Percentiles rank a stretch among this genome's conserved stretches.
These are phyloP conservation scores for Yamadazyma sp. DNA, from an alignment of 1,139 yeast species.

Conservation along the genomic window DNA sequence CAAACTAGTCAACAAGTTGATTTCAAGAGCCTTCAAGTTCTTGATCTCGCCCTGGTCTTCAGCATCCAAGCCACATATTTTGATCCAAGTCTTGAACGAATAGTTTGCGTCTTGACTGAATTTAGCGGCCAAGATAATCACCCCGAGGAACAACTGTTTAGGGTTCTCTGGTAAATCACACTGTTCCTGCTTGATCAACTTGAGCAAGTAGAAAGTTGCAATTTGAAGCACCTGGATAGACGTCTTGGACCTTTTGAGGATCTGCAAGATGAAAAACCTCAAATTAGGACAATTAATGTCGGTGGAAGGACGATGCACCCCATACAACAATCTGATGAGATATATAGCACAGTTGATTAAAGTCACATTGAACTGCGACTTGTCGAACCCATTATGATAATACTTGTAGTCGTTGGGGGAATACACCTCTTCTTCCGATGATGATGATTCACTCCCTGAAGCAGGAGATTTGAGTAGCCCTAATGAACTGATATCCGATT, in stretches of 20 bases:
- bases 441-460: not conserved
- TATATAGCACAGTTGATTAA: conserved; percentile 39
- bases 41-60: conserved; percentile 25
- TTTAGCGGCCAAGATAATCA: conserved; percentile 69
- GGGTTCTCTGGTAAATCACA: conserved; percentile 44
- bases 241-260: conserved; percentile 67
- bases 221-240: conserved; percentile 66
- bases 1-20: conserved; percentile 51
- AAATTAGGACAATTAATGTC: conserved; percentile 25
- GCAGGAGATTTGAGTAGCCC: conserved; percentile 1
- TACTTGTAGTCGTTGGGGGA: conserved; percentile 42
- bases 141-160: conserved; percentile 63
- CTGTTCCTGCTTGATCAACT: conserved; percentile 30
- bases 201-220: conserved; percentile 61
- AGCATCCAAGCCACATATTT: conserved; percentile 58
- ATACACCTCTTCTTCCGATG: conserved; percentile 7
- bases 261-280: conserved; percentile 57
- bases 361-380: conserved; percentile 42
- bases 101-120: conserved; percentile 74
- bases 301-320: conserved; percentile 15
- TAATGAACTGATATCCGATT: conserved; percentile 2
- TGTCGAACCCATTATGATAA: conserved; percentile 41
- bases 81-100: conserved; percentile 72
- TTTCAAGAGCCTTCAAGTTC: conserved; percentile 55
- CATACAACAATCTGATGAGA: conserved; percentile 37